Evolutionary conservation across 768 basidiomycete species (phyloP).

Genomic region (Termitomyces heimii): DNA sequence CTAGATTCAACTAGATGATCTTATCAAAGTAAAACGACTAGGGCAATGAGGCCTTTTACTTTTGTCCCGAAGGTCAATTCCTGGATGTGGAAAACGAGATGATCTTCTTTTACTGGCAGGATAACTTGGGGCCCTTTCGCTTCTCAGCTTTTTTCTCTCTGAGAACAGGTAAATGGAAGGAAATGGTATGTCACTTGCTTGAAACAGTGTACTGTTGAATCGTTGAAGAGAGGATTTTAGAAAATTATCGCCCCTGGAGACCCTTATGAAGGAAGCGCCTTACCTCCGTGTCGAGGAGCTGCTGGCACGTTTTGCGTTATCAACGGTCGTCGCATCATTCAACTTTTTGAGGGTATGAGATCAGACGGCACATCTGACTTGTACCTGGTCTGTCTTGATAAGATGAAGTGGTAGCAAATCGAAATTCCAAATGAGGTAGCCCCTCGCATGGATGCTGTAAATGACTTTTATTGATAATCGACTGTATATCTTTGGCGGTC

Average conservation of each 20-base stretch:
- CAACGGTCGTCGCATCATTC: background rate
- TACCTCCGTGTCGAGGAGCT: background rate
- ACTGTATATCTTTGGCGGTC: slow-evolving; percentile 9
- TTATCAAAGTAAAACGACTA: background rate
- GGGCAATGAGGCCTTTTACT: background rate
- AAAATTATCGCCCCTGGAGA: background rate
- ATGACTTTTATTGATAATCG: slow-evolving; percentile 4
- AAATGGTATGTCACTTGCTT: background rate
- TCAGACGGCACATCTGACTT: background rate
- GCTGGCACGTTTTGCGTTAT: background rate
- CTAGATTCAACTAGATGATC: background rate
- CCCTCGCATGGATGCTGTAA: background rate
- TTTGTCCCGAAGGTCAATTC: background rate
- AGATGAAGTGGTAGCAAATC: slow-evolving; percentile 1
- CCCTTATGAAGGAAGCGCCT: background rate
- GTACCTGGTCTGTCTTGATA: background rate
- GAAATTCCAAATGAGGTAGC: background rate
- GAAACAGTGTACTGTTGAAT: background rate
- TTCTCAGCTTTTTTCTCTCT: background rate
- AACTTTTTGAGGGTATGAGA: slow-evolving; percentile 1
- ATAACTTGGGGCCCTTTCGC: background rate
- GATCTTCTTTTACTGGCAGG: background rate
- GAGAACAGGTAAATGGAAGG: background rate
- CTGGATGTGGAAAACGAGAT: background rate
- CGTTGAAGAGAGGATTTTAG: background rate